phyloP scores from a whole-genome alignment of 106 monocot species.

The Phalaenopsis equestris region DNA sequence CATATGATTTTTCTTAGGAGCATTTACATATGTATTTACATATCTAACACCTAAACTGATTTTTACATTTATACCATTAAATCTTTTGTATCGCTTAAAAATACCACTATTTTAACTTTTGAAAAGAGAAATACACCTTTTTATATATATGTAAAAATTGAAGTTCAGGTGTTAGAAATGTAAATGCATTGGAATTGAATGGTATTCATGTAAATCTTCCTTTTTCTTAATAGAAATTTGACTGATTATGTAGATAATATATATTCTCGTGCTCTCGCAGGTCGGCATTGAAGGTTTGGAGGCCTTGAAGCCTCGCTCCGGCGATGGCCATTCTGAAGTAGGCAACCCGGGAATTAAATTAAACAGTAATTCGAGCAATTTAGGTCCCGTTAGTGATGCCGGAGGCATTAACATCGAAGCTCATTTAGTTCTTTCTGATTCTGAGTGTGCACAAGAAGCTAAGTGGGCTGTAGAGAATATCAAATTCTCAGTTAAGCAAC shows the following conservation, averaged over 20 bases:
- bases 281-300: slow-evolving; percentile 76
- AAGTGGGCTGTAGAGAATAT: slow-evolving; percentile 73
- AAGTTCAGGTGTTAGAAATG: no score
- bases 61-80: no score
- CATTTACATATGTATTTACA: no score
- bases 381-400: slow-evolving; percentile 9
- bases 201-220: no score
- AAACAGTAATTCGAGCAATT: slow-evolving; percentile 7
- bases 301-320: slow-evolving; percentile 69
- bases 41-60: no score
- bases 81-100: no score
- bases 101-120: no score
- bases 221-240: background rate
- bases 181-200: no score
- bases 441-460: slow-evolving; percentile 27
- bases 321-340: slow-evolving; percentile 14
- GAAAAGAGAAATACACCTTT: no score
- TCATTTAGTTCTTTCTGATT: slow-evolving; percentile 33
- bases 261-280: slow-evolving; percentile 25
- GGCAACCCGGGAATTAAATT: slow-evolving; percentile 1
- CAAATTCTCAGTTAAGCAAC: slow-evolving; percentile 85
- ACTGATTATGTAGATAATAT: background rate
- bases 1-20: no score
- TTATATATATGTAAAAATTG: no score
- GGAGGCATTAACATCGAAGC: slow-evolving; percentile 71